These are phyloP conservation scores for Musa itinerans DNA, from an alignment of 176 grass and related monocot genomes.

Conservation along the genomic window DNA sequence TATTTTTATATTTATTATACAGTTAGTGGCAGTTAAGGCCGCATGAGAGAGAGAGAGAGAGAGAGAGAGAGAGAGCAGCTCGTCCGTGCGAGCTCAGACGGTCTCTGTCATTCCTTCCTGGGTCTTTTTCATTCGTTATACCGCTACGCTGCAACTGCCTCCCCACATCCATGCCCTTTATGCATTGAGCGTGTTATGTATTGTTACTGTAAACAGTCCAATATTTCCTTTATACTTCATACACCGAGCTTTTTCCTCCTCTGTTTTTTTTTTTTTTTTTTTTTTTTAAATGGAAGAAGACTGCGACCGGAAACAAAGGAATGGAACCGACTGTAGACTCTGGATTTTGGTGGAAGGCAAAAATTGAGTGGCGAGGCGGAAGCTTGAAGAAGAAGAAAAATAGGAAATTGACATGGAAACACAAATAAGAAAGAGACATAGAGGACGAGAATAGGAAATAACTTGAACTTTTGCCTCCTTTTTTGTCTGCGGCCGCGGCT, in stretches of 20 bases:
- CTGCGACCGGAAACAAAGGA: no score
- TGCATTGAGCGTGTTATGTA: not conserved
- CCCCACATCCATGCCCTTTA: not conserved
- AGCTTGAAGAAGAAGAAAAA: not conserved
- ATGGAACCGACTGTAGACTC: not conserved
- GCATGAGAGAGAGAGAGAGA: conserved; percentile 26
- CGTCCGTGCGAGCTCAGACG: not conserved
- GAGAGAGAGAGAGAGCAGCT: conserved; percentile 20
- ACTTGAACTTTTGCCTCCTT: not conserved
- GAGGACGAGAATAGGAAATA: not conserved
- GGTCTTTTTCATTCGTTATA: not conserved
- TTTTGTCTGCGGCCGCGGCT: not conserved
- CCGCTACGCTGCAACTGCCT: not conserved
- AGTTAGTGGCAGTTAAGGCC: conserved; percentile 13
- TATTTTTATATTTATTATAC: not conserved
- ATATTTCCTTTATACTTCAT: not conserved
- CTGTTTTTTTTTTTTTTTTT: no score
- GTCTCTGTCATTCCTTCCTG: conserved; percentile 18
- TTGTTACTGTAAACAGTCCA: not conserved
- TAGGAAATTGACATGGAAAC: not conserved
- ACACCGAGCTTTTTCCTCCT: not conserved
- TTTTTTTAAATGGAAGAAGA: not conserved
- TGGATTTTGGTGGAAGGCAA: not conserved
- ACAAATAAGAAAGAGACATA: not conserved
- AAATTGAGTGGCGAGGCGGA: not conserved